Evolutionary conservation across 2,329 filamentous ascomycete species (phyloP), one percentile per base, ranked within the genome.

Genomic region (Rhynchosporium agropyri): DNA sequence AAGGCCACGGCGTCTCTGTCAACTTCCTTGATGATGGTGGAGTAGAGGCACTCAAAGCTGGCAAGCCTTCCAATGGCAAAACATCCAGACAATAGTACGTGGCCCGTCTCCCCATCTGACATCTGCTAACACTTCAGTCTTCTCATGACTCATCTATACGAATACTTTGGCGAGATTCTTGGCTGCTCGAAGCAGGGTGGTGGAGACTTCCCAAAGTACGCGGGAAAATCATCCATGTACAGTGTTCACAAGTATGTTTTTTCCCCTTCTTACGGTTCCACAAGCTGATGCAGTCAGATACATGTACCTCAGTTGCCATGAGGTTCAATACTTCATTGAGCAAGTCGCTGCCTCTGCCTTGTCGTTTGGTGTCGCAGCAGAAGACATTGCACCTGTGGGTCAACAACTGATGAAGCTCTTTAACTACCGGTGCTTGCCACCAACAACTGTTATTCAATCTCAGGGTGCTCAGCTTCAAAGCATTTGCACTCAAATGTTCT

Each of bases 21-120:
- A 87, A 87, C 78, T 87, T 86, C 74, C 77, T 88, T 31, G 85
- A 87, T 66, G 84, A 80, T 51, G 85, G 84, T 48, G 84, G 80
- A 66, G 83, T 83, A 38, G 78, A 74, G 20, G 82, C 84, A 29
- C 71, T 87, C 66, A 81, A 76, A 77, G 79, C 78, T 72, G 84
- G 84, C 75, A 83, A 75, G 78, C 79, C 84, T 15, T 77, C 84
- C 66, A 79, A 83, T 65, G 75, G 77, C 64, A 77, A 73, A 5
- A 77, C 63, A 20, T 84, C 82, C 0, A 79, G 80, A 62, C 84
- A 87, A 79, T 84, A 84, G 83, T 84, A 64, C 53, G 68, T 53
- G n/a, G 3, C 29, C 40, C 26, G 4, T 28, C 36, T 40, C 6
- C 4, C 6, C 2, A n/a, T 48, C 2, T 10, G 20, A 9, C 12